Evolutionary conservation across 768 basidiomycete species (phyloP).

Genomic region (Auricularia auricula-judae): DNA sequence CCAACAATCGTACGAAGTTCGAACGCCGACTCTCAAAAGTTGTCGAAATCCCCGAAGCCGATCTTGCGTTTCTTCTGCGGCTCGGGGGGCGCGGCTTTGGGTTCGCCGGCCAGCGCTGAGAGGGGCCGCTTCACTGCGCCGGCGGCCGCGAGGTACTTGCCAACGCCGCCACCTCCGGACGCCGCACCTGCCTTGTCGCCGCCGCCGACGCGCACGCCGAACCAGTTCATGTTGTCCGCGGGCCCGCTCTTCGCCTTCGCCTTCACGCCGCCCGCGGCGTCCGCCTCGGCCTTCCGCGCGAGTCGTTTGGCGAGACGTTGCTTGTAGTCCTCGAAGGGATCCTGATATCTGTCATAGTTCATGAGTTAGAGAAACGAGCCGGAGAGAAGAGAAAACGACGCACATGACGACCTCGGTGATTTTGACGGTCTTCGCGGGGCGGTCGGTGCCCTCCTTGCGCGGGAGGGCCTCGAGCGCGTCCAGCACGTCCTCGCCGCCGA

Average conservation of each 20-base stretch:
- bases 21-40: slow-evolving; percentile 43
- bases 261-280: slow-evolving; percentile 21
- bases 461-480: slow-evolving; percentile 74
- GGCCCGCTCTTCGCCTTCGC: slow-evolving; percentile 37
- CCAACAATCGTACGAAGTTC: background rate
- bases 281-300: slow-evolving; percentile 41
- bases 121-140: slow-evolving; percentile 19
- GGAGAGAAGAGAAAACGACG: slow-evolving; percentile 17
- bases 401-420: slow-evolving; percentile 85
- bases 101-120: slow-evolving; percentile 8
- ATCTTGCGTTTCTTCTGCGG: slow-evolving; percentile 69
- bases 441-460: slow-evolving; percentile 73
- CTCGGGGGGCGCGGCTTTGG: slow-evolving; percentile 26
- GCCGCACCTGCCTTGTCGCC: slow-evolving; percentile 15
- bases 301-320: slow-evolving; percentile 69
- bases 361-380: background rate
- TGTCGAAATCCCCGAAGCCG: slow-evolving; percentile 85
- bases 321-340: slow-evolving; percentile 93
- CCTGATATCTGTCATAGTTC: slow-evolving; percentile 53
- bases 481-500: slow-evolving; percentile 89
- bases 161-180: slow-evolving; percentile 39
- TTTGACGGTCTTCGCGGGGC: slow-evolving; percentile 73
- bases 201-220: slow-evolving; percentile 71
- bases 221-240: slow-evolving; percentile 73
- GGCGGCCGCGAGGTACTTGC: slow-evolving; percentile 67